phyloP scores from a whole-genome alignment of 805 yeast genomes.

The Priceomyces carsonii region DNA sequence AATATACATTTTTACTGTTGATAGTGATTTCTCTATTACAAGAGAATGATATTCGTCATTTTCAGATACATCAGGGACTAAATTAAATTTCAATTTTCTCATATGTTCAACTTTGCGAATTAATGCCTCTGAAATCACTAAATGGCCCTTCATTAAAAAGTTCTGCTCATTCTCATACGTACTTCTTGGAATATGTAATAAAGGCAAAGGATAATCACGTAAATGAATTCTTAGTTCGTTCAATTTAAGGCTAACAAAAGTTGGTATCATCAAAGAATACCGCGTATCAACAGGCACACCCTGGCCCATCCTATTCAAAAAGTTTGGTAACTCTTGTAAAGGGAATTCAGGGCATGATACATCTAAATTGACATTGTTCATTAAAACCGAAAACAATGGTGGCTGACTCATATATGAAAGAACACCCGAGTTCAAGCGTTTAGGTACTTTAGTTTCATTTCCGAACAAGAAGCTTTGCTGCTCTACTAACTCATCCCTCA shows the following conservation, averaged over 20 bases:
- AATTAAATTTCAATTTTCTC: slow-evolving; percentile 61
- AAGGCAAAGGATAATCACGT: slow-evolving; percentile 85
- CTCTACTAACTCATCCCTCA: slow-evolving; percentile 39
- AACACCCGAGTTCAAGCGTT: slow-evolving; percentile 23
- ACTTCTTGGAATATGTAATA: slow-evolving; percentile 66
- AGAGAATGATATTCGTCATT: slow-evolving; percentile 47
- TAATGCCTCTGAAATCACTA: slow-evolving; percentile 69
- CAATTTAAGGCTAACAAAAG: slow-evolving; percentile 54
- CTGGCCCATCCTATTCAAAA: slow-evolving; percentile 72
- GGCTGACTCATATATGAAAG: slow-evolving; percentile 32
- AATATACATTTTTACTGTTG: slow-evolving; percentile 72
- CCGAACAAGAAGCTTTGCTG: slow-evolving; percentile 39
- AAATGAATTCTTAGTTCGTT: slow-evolving; percentile 68
- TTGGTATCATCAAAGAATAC: slow-evolving; percentile 70
- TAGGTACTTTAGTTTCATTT: slow-evolving; percentile 22
- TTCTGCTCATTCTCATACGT: slow-evolving; percentile 18
- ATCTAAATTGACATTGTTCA: slow-evolving; percentile 26
- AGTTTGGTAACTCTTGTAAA: slow-evolving; percentile 51
- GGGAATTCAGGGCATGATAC: slow-evolving; percentile 29
- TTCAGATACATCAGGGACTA: slow-evolving; percentile 1
- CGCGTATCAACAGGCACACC: slow-evolving; percentile 73
- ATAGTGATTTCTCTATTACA: slow-evolving; percentile 70
- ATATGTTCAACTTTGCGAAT: slow-evolving; percentile 50
- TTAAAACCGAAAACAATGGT: slow-evolving; percentile 33
- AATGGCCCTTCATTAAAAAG: slow-evolving; percentile 54